Evolutionary conservation across 805 yeast genomes (phyloP).

Genomic region (Nakazawaea populi): DNA sequence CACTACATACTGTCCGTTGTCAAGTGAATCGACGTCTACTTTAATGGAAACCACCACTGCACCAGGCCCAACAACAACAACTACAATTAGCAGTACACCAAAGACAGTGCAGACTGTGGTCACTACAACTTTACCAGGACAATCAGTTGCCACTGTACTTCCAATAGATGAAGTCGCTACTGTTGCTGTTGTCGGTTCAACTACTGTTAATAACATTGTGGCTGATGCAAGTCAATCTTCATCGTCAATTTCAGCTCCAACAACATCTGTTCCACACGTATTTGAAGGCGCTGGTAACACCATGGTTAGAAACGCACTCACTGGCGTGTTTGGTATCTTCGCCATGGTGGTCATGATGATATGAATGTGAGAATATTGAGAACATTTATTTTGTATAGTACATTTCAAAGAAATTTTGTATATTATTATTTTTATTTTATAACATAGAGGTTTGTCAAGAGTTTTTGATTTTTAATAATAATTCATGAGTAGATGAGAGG

Average conservation of each 20-base stretch:
- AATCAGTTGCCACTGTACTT: slow-evolving; percentile 6
- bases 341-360: slow-evolving; percentile 5
- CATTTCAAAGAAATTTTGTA: not conserved
- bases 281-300: slow-evolving; percentile 6
- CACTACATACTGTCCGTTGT: slow-evolving; percentile 19
- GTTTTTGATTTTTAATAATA: not conserved
- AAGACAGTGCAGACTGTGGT: slow-evolving; percentile 7
- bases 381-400: slow-evolving; percentile 1
- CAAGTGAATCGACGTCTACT: not conserved
- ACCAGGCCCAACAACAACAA: slow-evolving; percentile 4
- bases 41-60: slow-evolving; percentile 1
- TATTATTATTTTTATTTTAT: not conserved
- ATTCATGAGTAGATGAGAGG: not conserved
- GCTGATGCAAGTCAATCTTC: slow-evolving; percentile 2
- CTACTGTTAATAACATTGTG: slow-evolving; percentile 12
- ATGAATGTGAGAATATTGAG: not conserved
- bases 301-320: not conserved
- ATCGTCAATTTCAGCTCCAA: slow-evolving; percentile 6
- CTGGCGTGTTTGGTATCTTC: not conserved
- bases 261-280: slow-evolving; percentile 1
- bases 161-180: slow-evolving; percentile 8
- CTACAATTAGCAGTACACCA: slow-evolving; percentile 1
- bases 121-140: slow-evolving; percentile 8
- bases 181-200: slow-evolving; percentile 11
- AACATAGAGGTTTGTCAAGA: not conserved